Evolutionary conservation across 1,139 yeast species (phyloP), one percentile per base, ranked within the genome.

Genomic region (Barnettozyma hawaiiensis): DNA sequence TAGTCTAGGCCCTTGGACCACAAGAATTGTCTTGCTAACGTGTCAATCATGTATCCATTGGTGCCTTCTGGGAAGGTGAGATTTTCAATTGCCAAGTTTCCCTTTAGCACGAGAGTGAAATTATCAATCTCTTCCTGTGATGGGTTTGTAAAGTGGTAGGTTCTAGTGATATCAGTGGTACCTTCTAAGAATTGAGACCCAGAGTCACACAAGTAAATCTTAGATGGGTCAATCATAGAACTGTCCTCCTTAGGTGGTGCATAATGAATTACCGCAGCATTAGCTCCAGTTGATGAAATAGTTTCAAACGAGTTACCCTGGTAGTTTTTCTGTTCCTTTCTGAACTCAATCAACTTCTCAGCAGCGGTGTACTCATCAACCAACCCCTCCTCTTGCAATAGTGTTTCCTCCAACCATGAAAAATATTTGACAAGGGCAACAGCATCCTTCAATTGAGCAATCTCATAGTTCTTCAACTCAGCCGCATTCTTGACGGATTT

Each of bases 101-200:
- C 98, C 68, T 92, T 90, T 54, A 94, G 75, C 2, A 94, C 99
- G 38, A 85, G 67, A 0, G 99, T 92, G 64, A 87, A 92, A 47
- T 87, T 84, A 44, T 71, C 71, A 33, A 71, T 71, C 61, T 92
- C 89, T 44, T 82, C 87, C 5, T 63, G 61, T 0, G 78, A 63
- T 22, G 97, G 97, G 7, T 62, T 63, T 3, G 81, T 78, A 59
- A 85, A 83, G 62, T 92, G 97, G 35, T 86, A 60, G 0, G 98
- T 92, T 63, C 99, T 79, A 3, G 99, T 92, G 14, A 92, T 85
- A 63, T 92, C 98, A 1, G 98, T 92, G 1, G 98, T 92, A 28
- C 98, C 99, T 50, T 90, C 97, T 40, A 81, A 66, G 59, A 84
- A 94, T 60, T 94, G 99, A 3, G 95, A 83, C 7, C 99, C 98